Percentiles rank a stretch among this genome's conserved stretches.
Evolutionary conservation across 345 rosid genomes (phyloP).

Genomic region (Gossypium bickii): DNA sequence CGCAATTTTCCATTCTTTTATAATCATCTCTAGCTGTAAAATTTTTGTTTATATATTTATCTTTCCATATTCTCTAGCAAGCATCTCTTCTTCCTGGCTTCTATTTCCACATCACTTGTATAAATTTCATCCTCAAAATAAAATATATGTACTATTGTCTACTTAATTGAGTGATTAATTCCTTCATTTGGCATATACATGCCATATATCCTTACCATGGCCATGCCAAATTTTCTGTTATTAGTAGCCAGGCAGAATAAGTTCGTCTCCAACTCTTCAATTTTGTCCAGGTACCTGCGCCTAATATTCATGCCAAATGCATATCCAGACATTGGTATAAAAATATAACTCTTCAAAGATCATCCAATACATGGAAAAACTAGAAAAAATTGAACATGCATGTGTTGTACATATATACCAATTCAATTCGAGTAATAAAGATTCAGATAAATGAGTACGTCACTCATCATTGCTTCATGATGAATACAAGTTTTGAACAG

Average conservation of each 20-base stretch:
- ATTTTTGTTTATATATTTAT: background rate
- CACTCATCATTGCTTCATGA: background rate
- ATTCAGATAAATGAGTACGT: background rate
- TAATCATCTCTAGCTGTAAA: background rate
- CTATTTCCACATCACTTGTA: too few relatives aligned
- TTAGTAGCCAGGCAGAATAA: too few relatives aligned
- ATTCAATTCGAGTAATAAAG: background rate
- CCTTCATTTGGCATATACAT: background rate
- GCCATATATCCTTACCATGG: too few relatives aligned
- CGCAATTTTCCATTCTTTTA: background rate
- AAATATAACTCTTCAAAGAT: too few relatives aligned
- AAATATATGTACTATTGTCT: background rate
- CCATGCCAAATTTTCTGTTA: too few relatives aligned
- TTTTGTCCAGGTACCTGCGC: too few relatives aligned
- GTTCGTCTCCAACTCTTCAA: too few relatives aligned
- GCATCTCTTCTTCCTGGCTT: background rate
- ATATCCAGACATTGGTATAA: too few relatives aligned
- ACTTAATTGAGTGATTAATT: background rate
- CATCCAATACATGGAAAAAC: too few relatives aligned
- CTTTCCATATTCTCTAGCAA: conserved; percentile 13
- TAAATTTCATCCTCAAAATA: background rate
- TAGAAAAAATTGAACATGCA: too few relatives aligned
- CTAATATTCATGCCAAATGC: too few relatives aligned
- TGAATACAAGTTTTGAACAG: background rate
- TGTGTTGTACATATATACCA: too few relatives aligned